Evolutionary conservation across 2,329 filamentous ascomycete genomes (phyloP).

Genomic region (Grosmannia penicillata): DNA sequence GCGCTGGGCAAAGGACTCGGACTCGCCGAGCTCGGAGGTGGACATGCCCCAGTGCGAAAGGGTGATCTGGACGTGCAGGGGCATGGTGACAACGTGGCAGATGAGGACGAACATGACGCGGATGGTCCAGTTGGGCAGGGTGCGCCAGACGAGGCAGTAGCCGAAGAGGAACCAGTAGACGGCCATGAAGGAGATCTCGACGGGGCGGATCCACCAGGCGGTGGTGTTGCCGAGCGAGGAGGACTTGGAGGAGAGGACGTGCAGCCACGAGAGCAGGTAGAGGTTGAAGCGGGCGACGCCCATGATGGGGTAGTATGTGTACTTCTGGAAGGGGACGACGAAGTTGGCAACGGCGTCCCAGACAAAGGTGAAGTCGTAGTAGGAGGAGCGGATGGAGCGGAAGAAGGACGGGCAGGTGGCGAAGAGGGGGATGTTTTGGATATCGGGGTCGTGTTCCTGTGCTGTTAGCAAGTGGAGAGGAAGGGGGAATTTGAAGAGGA

Average conservation of each 20-base stretch:
- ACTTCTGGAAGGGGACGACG: slow-evolving; percentile 45
- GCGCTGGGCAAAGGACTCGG: slow-evolving; percentile 53
- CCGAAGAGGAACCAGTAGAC: slow-evolving; percentile 57
- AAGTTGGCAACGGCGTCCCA: slow-evolving; percentile 48
- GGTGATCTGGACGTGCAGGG: slow-evolving; percentile 58
- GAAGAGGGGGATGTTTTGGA: slow-evolving; percentile 55
- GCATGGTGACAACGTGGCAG: slow-evolving; percentile 50
- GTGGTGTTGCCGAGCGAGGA: slow-evolving; percentile 38
- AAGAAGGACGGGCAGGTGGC: slow-evolving; percentile 53
- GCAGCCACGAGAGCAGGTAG: slow-evolving; percentile 51
- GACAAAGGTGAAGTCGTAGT: slow-evolving; percentile 49
- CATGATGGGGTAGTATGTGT: slow-evolving; percentile 56
- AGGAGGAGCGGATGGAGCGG: slow-evolving; percentile 45
- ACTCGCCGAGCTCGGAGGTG: slow-evolving; percentile 45
- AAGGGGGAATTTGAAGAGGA: too few relatives aligned
- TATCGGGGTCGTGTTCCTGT: slow-evolving; percentile 41
- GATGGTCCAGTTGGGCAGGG: slow-evolving; percentile 40
- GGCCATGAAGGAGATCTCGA: slow-evolving; percentile 46
- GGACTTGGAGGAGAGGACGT: slow-evolving; percentile 41
- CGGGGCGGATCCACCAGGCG: slow-evolving; percentile 53
- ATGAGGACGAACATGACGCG: slow-evolving; percentile 49
- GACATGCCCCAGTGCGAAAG: slow-evolving; percentile 62
- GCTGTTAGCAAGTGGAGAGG: background rate
- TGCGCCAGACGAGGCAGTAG: slow-evolving; percentile 46
- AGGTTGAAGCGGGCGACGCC: slow-evolving; percentile 58